These are phyloP conservation scores for Nitzschia palea DNA, from an alignment of 108 stramenopile genomes.

Conservation along the genomic window DNA sequence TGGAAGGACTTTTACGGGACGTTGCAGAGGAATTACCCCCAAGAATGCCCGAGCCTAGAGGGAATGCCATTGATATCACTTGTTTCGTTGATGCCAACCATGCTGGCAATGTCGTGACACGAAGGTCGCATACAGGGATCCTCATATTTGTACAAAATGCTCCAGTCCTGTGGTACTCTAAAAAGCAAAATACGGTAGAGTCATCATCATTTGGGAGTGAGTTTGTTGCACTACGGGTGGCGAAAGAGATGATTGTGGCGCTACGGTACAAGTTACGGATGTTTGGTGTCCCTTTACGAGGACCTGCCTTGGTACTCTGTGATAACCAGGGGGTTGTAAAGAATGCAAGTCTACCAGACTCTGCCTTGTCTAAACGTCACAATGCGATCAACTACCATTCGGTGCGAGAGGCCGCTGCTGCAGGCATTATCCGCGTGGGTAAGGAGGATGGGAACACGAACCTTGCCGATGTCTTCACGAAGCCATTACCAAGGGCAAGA, in stretches of 20 bases:
- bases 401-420: constrained; percentile 43
- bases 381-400: constrained; percentile 33
- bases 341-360: constrained; percentile 35
- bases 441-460: constrained; percentile 22
- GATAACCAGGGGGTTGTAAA: constrained; percentile 43
- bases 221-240: constrained; percentile 32
- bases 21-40: neutral
- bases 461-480: constrained; percentile 40
- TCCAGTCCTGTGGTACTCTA: constrained; percentile 41
- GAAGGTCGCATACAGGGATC: constrained; percentile 52
- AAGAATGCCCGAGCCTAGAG: neutral
- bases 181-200: constrained; percentile 54
- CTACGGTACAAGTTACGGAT: constrained; percentile 52
- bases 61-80: neutral
- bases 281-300: constrained; percentile 45
- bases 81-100: constrained; percentile 55
- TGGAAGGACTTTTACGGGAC: neutral
- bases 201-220: constrained; percentile 53
- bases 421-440: constrained; percentile 20
- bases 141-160: constrained; percentile 52
- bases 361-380: constrained; percentile 43
- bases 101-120: constrained; percentile 43
- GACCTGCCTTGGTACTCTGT: constrained; percentile 27
- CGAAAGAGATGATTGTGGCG: constrained; percentile 4
- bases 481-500: too few relatives aligned